Evolutionary conservation across 2,329 filamentous ascomycete genomes (phyloP), one percentile per base, ranked within the genome.

Genomic region (Tolypocladium paradoxum): DNA sequence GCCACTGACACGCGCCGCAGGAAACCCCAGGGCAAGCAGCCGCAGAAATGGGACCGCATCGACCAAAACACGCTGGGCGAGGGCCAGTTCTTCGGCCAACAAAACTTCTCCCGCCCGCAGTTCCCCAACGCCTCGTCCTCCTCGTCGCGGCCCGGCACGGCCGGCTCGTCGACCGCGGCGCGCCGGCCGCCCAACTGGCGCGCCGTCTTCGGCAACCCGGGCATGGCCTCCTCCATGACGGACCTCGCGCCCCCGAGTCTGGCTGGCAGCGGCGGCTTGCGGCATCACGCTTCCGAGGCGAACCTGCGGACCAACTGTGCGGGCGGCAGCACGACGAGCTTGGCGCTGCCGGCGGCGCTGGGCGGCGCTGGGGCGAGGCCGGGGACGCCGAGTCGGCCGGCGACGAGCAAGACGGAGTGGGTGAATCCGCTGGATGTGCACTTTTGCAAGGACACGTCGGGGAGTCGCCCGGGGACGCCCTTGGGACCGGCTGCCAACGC

Each of bases 371-470:
- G 63, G 8, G 57, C 62, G 18, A 62, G 66, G 24, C 65, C 67
- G 3, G 65, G 62, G 11, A 55, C 53, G 11, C 56, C 57, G 8
- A 59, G 51, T 7, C 55, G 56, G 35, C 60, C 64, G 6, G 53
- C 54, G 7, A 67, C 67, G 5, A 67, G 62, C 27, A 68, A 65
- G 46, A 72, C 69, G 53, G 66, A 69, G 5, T 74, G 73, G 68
- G 67, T 74, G 7, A 76, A 74, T 55, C 73, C 76, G 0, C 66
- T 78, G n/a, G 73, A 77, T 14, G 68, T 75, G 34, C 72, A 76
- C 54, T 75, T 74, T 55, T 58, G 58, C 50, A 70, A 60, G 54
- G 64, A 59, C 50, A 59, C 48, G 47, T 60, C 50, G 55, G 62
- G 58, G 22, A 47, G n/a, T 20, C 38, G 40, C 20, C 37, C 47